Conservation (phyloP, 2,329 filamentous ascomycete genomes). For the Fusarium aywerte region DNA sequence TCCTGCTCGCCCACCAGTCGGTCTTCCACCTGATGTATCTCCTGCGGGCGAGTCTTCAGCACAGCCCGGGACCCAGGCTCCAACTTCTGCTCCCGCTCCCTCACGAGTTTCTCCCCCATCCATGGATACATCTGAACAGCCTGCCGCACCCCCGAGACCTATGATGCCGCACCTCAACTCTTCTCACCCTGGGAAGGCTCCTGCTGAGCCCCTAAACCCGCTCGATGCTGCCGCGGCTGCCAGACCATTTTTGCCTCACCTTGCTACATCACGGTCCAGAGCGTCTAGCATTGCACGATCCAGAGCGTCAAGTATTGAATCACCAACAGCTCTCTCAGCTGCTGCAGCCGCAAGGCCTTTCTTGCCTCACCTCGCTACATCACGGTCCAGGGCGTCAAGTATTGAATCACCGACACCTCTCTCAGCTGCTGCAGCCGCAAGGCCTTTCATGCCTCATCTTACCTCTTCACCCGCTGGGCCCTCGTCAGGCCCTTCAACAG, state of each 20-base stretch:
- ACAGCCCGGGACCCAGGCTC: constrained; percentile 39
- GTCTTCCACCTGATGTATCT: constrained; percentile 25
- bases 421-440: neutral
- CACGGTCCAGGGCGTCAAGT: constrained; percentile 10
- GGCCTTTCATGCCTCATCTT: neutral
- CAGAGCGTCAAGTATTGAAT: neutral
- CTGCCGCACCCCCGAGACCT: constrained; percentile 35
- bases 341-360: neutral
- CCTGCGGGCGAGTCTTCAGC: constrained; percentile 23
- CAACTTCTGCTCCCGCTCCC: constrained; percentile 46
- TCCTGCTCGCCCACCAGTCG: constrained; percentile 34
- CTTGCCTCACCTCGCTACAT: constrained; percentile 4
- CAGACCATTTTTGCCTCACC: constrained; percentile 35
- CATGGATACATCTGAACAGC: constrained; percentile 12
- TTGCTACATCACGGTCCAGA: constrained; percentile 26
- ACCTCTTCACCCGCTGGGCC: neutral
- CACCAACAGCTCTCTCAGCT: neutral
- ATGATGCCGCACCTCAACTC: constrained; percentile 35
- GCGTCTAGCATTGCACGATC: constrained; percentile 23
- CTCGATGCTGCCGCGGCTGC: constrained; percentile 14
- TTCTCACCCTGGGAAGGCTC: constrained; percentile 24
- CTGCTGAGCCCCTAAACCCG: constrained; percentile 23
- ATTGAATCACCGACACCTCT: neutral
- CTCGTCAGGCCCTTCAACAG: neutral
- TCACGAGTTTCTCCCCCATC: constrained; percentile 37